A percentile compares a stretch with the other conserved stretches of the same genome.
phyloP scores from a whole-genome alignment of 768 basidiomycete genomes.

The Podaxis pistillaris region DNA sequence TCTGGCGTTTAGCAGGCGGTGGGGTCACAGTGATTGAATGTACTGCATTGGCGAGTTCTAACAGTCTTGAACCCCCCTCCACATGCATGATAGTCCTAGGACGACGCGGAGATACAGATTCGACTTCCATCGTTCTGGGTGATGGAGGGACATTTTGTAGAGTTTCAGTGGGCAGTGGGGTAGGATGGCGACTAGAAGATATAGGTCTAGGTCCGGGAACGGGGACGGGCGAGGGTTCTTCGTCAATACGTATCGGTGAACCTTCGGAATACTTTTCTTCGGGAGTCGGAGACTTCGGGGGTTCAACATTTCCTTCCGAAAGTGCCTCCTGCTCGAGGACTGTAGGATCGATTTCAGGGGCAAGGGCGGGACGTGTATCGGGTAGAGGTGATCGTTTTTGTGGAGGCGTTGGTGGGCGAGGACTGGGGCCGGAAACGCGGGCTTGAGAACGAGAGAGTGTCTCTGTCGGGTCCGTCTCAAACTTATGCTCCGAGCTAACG shows the following conservation, averaged over 20 bases:
- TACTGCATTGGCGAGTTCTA: slow-evolving; percentile 12
- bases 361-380: neutral
- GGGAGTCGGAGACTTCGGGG: neutral
- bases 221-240: neutral
- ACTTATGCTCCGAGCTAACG: neutral
- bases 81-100: neutral
- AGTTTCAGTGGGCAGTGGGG: neutral
- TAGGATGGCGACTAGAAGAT: neutral
- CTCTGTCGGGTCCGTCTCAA: neutral
- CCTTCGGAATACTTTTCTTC: neutral
- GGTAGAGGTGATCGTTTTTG: slow-evolving; percentile 3
- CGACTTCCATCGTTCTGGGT: neutral
- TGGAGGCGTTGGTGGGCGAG: neutral
- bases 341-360: neutral
- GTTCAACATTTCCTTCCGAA: neutral
- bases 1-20: slow-evolving; percentile 7
- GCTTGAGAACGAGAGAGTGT: neutral
- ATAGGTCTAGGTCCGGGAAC: neutral
- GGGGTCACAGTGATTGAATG: slow-evolving; percentile 2
- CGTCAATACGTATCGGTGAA: neutral
- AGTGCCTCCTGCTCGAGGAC: neutral
- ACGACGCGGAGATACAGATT: neutral
- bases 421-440: neutral
- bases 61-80: slow-evolving; percentile 7
- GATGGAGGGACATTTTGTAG: neutral